Percentiles rank a stretch among this genome's conserved stretches.
These are phyloP conservation scores for Penicillium sp. DNA, from an alignment of 2,329 filamentous ascomycete species.

Conservation along the genomic window DNA sequence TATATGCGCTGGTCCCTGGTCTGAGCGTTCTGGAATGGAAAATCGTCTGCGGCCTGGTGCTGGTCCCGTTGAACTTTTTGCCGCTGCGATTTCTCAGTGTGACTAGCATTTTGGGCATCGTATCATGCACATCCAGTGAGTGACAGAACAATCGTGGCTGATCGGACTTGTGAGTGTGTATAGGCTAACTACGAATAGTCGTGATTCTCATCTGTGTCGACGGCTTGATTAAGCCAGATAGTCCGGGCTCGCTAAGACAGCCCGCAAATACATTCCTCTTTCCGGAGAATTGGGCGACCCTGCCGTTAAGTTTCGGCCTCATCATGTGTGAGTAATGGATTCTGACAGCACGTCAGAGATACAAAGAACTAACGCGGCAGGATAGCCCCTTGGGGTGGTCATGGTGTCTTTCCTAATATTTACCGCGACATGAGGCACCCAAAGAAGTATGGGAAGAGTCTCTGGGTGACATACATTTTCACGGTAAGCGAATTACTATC, in stretches of 20 bases:
- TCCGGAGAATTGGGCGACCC: slow-evolving; percentile 79
- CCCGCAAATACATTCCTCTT: slow-evolving; percentile 80
- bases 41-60: slow-evolving; percentile 72
- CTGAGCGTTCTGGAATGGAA: slow-evolving; percentile 77
- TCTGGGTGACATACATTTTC: slow-evolving; percentile 81
- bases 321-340: slow-evolving; percentile 65
- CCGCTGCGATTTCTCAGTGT: slow-evolving; percentile 83
- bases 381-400: slow-evolving; percentile 67
- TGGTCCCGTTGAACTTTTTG: slow-evolving; percentile 81
- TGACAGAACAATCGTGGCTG: slow-evolving; percentile 29
- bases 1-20: slow-evolving; percentile 74
- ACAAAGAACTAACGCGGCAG: not conserved
- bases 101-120: slow-evolving; percentile 88
- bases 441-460: slow-evolving; percentile 72
- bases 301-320: slow-evolving; percentile 86
- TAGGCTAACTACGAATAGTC: slow-evolving; percentile 56
- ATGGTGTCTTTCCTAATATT: slow-evolving; percentile 80
- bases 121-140: slow-evolving; percentile 85
- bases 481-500: slow-evolving; percentile 56
- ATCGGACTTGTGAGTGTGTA: not conserved
- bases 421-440: slow-evolving; percentile 79
- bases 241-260: slow-evolving; percentile 79
- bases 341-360: not conserved
- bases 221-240: slow-evolving; percentile 77
- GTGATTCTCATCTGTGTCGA: slow-evolving; percentile 81